phyloP scores from a whole-genome alignment of 306 rosid genomes.

The Prunus fruticosa region DNA sequence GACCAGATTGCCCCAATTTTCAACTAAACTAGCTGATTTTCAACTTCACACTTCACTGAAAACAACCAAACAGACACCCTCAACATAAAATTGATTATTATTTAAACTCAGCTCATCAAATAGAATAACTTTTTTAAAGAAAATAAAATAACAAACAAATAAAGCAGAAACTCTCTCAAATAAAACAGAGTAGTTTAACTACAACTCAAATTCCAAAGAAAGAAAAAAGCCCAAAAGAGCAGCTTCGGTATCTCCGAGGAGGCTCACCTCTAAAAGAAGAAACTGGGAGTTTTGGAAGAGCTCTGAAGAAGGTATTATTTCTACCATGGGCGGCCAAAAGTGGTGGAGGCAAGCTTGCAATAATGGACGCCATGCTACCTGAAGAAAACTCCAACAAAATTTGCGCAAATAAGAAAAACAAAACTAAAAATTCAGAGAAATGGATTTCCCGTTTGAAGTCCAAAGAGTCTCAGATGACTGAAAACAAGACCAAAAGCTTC shows the following conservation, averaged over 20 bases:
- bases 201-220: neutral
- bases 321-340: constrained; percentile 43
- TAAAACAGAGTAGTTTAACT: neutral
- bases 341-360: constrained; percentile 56
- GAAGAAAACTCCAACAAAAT: neutral
- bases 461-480: neutral
- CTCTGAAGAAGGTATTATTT: constrained; percentile 23
- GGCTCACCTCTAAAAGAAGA: constrained; percentile 36
- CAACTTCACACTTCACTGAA: neutral
- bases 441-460: neutral
- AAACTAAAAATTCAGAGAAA: neutral
- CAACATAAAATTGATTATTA: neutral
- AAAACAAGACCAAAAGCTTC: constrained; percentile 16
- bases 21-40: neutral
- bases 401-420: neutral
- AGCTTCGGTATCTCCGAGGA: neutral
- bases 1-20: neutral
- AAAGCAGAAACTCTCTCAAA: neutral
- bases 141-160: neutral
- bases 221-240: neutral
- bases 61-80: neutral
- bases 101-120: neutral
- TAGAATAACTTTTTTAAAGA: neutral
- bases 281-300: constrained; percentile 31
- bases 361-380: constrained; percentile 60